Conservation (phyloP, 73 alveolate genomes). For the Stentor coeruleus region DNA sequence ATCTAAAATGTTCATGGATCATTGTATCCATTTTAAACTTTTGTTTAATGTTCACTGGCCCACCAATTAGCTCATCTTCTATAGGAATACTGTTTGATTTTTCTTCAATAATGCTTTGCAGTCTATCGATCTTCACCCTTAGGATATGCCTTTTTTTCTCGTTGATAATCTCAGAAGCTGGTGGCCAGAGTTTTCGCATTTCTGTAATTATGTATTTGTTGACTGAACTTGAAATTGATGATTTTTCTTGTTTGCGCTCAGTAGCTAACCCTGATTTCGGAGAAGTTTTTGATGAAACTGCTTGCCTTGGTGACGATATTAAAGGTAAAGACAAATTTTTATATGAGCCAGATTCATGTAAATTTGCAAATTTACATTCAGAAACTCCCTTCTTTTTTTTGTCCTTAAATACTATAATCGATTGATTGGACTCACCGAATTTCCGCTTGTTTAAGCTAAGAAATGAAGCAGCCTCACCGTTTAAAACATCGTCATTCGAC, state of each 20-base stretch:
- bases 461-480: not conserved
- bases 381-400: constrained; percentile 3
- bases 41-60: not conserved
- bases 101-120: not conserved
- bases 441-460: not conserved
- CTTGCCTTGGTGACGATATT: not conserved
- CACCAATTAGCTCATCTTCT: not conserved
- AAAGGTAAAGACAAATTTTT: not conserved
- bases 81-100: not conserved
- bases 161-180: not conserved
- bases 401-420: not conserved
- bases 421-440: not conserved
- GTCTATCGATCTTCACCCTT: not conserved
- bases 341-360: not conserved
- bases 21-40: not conserved
- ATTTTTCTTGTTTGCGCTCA: not conserved
- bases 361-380: no score
- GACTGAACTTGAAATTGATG: not conserved
- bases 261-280: not conserved
- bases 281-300: no score
- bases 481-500: not conserved
- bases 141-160: not conserved
- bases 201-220: not conserved
- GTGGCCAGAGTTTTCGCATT: constrained; percentile 3
- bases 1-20: not conserved